Evolutionary conservation across 225 moss, liverwort and hornwort genomes (phyloP).

Genomic region (Bryoerythrophyllum caledonicum): DNA sequence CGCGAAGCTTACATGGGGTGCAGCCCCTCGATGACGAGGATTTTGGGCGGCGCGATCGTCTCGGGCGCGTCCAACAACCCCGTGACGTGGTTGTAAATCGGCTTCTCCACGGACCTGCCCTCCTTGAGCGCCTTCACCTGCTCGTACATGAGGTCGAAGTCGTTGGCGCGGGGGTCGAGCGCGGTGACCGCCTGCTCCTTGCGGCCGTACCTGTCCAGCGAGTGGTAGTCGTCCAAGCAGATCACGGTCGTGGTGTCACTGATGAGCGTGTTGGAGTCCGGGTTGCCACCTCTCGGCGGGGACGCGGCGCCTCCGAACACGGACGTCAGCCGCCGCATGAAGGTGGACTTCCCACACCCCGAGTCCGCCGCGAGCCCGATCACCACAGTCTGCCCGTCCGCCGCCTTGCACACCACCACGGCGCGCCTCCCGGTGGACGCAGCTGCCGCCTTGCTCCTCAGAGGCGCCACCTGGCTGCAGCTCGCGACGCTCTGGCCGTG

Average conservation of each 20-base stretch:
- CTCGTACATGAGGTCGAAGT: slow-evolving; percentile 99
- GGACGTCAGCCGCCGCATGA: slow-evolving; percentile 94
- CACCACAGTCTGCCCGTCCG: slow-evolving; percentile 58
- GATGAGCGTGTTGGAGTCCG: slow-evolving; percentile 94
- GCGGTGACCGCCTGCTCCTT: slow-evolving; percentile 95
- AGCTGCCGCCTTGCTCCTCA: neutral
- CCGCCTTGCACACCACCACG: slow-evolving; percentile 82
- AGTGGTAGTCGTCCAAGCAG: slow-evolving; percentile 95
- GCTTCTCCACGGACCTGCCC: slow-evolving; percentile 80
- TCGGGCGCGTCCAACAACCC: slow-evolving; percentile 84
- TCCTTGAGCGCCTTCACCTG: slow-evolving; percentile 97
- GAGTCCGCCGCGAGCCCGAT: slow-evolving; percentile 93
- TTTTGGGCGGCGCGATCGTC: slow-evolving; percentile 64
- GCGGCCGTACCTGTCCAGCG: slow-evolving; percentile 87
- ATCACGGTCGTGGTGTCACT: slow-evolving; percentile 94
- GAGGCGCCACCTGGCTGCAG: slow-evolving; percentile 39
- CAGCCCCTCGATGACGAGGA: slow-evolving; percentile 91
- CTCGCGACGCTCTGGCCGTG: slow-evolving; percentile 46
- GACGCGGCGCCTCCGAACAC: slow-evolving; percentile 80
- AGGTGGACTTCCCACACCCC: slow-evolving; percentile 92
- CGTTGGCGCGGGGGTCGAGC: slow-evolving; percentile 82
- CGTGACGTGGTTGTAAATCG: slow-evolving; percentile 95
- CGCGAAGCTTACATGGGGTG: slow-evolving; percentile 80
- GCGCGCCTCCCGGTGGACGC: slow-evolving; percentile 43
- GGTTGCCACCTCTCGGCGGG: slow-evolving; percentile 82